phyloP scores from a whole-genome alignment of 106 monocot species.

The Dendrobium officinale region DNA sequence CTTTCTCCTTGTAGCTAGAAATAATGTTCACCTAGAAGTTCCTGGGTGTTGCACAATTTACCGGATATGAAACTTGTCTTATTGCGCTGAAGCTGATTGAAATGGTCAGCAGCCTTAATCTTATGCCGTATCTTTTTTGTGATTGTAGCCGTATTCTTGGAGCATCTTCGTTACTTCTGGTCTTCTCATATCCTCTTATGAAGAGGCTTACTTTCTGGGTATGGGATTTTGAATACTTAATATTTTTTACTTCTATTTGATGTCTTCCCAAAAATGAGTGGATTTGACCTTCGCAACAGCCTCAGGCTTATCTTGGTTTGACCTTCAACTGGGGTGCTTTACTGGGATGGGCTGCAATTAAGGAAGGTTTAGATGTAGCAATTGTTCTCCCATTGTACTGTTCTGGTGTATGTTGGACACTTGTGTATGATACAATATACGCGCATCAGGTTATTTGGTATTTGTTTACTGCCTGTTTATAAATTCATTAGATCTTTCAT shows the following conservation, averaged over 20 bases:
- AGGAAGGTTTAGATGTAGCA: conserved; percentile 60
- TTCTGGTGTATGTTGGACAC: conserved; percentile 92
- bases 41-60: not conserved
- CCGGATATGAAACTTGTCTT: not conserved
- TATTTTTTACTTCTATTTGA: not conserved
- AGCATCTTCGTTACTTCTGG: conserved; percentile 78
- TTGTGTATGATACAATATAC: conserved; percentile 97
- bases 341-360: conserved; percentile 91
- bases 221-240: conserved; percentile 6
- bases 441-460: conserved; percentile 76
- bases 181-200: conserved; percentile 97
- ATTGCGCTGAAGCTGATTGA: not conserved
- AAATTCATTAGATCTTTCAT: not conserved
- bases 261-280: not conserved
- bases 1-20: no score
- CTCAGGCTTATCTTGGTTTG: conserved; percentile 95
- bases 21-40: not conserved
- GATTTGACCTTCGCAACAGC: conserved; percentile 40
- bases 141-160: conserved; percentile 72
- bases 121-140: conserved; percentile 3
- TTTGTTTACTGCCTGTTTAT: not conserved
- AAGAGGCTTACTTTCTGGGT: conserved; percentile 98
- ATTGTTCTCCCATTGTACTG: conserved; percentile 74
- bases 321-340: conserved; percentile 99
- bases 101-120: not conserved